Conservation (phyloP, 257 asterid genomes). For the Rauvolfia tetraphylla region DNA sequence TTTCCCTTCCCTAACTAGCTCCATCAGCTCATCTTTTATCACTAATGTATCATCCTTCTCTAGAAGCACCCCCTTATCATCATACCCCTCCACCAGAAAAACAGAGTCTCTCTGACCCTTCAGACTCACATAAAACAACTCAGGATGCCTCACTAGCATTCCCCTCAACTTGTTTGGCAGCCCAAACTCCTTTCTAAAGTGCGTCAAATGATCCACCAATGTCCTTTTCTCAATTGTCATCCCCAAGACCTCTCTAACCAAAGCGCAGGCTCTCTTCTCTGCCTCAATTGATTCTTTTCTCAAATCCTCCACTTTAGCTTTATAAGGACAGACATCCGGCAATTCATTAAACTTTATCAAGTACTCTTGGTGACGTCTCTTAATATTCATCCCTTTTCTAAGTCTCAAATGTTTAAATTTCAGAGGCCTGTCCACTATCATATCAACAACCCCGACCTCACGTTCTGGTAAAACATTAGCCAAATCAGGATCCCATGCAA, state of each 20-base stretch:
- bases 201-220: conserved; percentile 91
- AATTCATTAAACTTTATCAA: conserved; percentile 59
- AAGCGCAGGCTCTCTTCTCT: conserved; percentile 88
- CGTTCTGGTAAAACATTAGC: conserved; percentile 41
- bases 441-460: conserved; percentile 37
- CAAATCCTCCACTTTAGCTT: conserved; percentile 41
- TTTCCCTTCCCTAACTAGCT: conserved; percentile 68
- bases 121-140: conserved; percentile 82
- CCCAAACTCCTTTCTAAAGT: conserved; percentile 86
- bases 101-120: conserved; percentile 87
- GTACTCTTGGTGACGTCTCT: conserved; percentile 65
- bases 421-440: conserved; percentile 86
- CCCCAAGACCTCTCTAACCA: conserved; percentile 80
- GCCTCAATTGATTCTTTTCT: conserved; percentile 60
- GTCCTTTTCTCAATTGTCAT: conserved; percentile 91
- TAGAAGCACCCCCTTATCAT: conserved; percentile 54
- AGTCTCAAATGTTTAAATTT: conserved; percentile 72
- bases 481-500: conserved; percentile 57
- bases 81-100: conserved; percentile 82
- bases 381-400: conserved; percentile 73
- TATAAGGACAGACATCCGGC: conserved; percentile 74
- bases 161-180: conserved; percentile 81
- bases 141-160: conserved; percentile 93
- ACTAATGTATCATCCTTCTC: conserved; percentile 52
- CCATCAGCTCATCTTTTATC: conserved; percentile 55